A percentile compares a stretch with the other conserved stretches of the same genome.
phyloP scores from a whole-genome alignment of 352 stramenopile genomes.

The Phytophthora podocarpi region DNA sequence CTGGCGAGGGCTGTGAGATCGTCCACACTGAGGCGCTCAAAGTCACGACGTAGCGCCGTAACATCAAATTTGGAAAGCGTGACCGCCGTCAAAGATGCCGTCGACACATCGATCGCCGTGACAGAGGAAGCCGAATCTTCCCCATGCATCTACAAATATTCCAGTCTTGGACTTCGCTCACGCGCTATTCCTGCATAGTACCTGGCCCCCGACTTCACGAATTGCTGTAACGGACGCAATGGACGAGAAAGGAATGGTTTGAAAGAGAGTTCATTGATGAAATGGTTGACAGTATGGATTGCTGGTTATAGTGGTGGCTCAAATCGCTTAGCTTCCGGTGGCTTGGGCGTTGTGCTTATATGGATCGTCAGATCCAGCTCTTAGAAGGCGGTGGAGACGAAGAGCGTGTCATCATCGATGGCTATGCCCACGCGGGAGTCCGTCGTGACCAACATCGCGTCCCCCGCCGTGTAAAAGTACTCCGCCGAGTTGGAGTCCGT shows the following conservation, averaged over 20 bases:
- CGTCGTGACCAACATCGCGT: constrained; percentile 50
- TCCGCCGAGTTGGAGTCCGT: constrained; percentile 37
- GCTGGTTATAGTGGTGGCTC: constrained; percentile 24
- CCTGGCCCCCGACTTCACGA: too few relatives aligned
- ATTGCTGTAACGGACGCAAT: constrained; percentile 15
- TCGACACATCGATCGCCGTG: neutral
- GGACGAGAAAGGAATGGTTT: neutral
- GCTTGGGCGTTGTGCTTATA: constrained; percentile 9
- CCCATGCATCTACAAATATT: constrained; percentile 34
- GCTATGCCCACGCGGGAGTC: constrained; percentile 62
- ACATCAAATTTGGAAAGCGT: constrained; percentile 18
- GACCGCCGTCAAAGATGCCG: neutral
- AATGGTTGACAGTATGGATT: neutral
- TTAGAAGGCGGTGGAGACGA: constrained; percentile 60
- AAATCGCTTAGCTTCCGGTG: constrained; percentile 31
- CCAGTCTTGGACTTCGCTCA: too few relatives aligned
- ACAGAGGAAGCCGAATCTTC: too few relatives aligned
- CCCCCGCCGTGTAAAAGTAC: constrained; percentile 41
- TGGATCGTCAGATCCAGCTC: neutral
- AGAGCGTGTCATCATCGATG: constrained; percentile 54
- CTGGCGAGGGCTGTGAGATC: constrained; percentile 51
- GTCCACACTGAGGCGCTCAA: constrained; percentile 37
- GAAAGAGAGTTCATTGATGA: constrained; percentile 5
- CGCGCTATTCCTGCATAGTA: constrained; percentile 6
- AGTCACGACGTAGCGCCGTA: constrained; percentile 25